Percentiles rank a stretch among this genome's conserved stretches.
phyloP scores from a whole-genome alignment of 306 rosid genomes.

The Quercus mongolica region DNA sequence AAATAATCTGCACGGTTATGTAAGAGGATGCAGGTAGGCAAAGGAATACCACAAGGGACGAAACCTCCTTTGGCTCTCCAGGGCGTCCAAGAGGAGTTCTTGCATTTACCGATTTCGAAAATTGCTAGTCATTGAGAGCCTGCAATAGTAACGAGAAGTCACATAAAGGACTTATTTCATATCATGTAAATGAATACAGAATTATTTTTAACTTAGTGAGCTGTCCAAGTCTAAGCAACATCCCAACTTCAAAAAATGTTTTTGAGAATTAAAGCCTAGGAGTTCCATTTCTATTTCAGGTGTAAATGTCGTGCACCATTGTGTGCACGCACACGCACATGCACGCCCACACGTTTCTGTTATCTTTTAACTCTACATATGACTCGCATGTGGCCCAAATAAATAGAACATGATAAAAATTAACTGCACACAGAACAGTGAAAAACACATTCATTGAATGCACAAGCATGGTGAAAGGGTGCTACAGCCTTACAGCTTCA shows the following conservation, averaged over 20 bases:
- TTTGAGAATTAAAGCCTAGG: too few species aligned
- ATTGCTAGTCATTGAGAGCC: neutral
- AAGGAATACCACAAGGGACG: neutral
- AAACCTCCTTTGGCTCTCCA: neutral
- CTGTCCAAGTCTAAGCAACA: neutral
- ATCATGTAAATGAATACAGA: neutral
- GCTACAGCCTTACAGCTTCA: neutral
- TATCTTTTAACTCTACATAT: neutral
- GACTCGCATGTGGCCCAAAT: conserved; percentile 31
- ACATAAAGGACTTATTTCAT: neutral
- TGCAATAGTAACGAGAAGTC: neutral
- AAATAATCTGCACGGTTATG: neutral
- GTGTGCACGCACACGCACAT: too few species aligned
- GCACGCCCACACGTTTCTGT: neutral
- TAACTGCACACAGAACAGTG: too few species aligned
- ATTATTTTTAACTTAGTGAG: neutral
- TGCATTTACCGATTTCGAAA: neutral
- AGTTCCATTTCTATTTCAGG: conserved; percentile 4
- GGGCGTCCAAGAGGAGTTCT: neutral
- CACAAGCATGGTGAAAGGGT: neutral
- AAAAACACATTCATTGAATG: neutral
- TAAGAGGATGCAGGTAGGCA: neutral
- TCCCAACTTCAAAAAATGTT: too few species aligned
- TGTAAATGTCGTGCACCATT: neutral
- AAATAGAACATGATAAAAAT: too few species aligned